These are phyloP conservation scores for Phytophthora fragariae DNA, from an alignment of 352 stramenopile genomes.

Conservation along the genomic window DNA sequence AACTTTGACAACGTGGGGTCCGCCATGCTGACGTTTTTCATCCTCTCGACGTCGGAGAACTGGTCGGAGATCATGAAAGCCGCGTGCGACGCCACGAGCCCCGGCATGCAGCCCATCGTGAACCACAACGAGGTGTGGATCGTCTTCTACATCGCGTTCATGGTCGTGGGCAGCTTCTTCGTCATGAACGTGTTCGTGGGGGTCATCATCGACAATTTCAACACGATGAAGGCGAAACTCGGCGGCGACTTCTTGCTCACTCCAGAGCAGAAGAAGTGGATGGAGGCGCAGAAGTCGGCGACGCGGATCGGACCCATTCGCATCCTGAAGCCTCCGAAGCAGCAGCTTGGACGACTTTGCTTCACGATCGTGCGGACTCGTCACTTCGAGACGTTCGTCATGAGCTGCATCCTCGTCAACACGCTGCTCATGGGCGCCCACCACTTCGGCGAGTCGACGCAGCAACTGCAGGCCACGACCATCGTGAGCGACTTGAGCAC, in stretches of 20 bases:
- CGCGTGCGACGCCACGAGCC: slow-evolving; percentile 76
- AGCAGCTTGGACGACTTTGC: slow-evolving; percentile 50
- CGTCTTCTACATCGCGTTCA: slow-evolving; percentile 6
- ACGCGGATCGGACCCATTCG: slow-evolving; percentile 61
- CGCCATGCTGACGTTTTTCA: slow-evolving; percentile 88
- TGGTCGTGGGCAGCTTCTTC: slow-evolving; percentile 88
- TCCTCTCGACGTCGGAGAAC: slow-evolving; percentile 92
- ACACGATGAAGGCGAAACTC: slow-evolving; percentile 80
- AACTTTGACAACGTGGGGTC: slow-evolving; percentile 86
- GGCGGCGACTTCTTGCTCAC: slow-evolving; percentile 81
- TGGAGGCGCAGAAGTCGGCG: slow-evolving; percentile 59
- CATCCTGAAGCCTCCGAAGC: slow-evolving; percentile 53
- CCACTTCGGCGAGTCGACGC: slow-evolving; percentile 79
- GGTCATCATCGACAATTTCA: slow-evolving; percentile 95
- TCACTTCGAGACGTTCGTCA: slow-evolving; percentile 87
- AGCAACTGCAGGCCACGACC: slow-evolving; percentile 31
- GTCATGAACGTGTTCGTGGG: slow-evolving; percentile 94
- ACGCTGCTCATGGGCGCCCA: slow-evolving; percentile 87
- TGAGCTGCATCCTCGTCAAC: slow-evolving; percentile 90
- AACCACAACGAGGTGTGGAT: neutral
- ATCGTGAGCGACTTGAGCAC: slow-evolving; percentile 86
- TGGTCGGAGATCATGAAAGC: slow-evolving; percentile 92
- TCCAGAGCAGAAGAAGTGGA: slow-evolving; percentile 89
- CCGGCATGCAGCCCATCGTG: slow-evolving; percentile 90
- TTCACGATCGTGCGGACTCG: slow-evolving; percentile 63